phyloP scores from a whole-genome alignment of 257 asterid species.

The Euphrasia confusa region DNA sequence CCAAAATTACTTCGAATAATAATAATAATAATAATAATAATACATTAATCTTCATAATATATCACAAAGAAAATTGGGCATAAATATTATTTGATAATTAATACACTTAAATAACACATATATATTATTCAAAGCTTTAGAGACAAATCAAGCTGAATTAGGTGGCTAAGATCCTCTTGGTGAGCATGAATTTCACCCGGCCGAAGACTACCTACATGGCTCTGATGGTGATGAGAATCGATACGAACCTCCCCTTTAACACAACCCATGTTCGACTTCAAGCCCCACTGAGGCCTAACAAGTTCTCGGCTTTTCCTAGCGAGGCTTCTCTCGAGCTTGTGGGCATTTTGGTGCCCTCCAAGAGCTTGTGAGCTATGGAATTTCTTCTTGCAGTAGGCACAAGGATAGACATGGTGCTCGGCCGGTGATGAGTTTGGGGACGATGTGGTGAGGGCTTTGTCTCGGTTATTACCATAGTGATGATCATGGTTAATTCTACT shows the following conservation, averaged over 20 bases:
- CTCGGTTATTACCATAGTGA: conserved; percentile 12
- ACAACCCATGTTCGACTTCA: conserved; percentile 15
- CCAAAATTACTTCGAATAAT: too few species aligned
- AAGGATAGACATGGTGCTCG: conserved; percentile 36
- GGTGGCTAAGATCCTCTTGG: conserved; percentile 21
- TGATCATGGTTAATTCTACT: not conserved
- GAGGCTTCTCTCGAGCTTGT: conserved; percentile 70
- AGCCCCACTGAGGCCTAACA: conserved; percentile 29
- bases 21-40: too few species aligned
- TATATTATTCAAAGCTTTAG: conserved; percentile 18
- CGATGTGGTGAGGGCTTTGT: not conserved
- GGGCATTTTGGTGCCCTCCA: conserved; percentile 92
- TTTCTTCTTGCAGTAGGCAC: conserved; percentile 70
- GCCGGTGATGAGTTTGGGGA: conserved; percentile 14
- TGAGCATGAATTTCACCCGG: conserved; percentile 22
- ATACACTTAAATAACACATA: not conserved
- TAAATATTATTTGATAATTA: too few species aligned
- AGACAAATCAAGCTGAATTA: conserved; percentile 27
- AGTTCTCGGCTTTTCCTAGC: conserved; percentile 67
- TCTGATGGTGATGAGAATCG: conserved; percentile 22
- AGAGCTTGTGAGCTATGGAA: conserved; percentile 84
- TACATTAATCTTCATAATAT: too few species aligned
- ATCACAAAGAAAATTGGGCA: too few species aligned
- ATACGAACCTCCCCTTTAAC: conserved; percentile 7
- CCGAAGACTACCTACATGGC: conserved; percentile 19